Conservation (phyloP, 2,329 filamentous ascomycete species). For the Westerdykella sp. region DNA sequence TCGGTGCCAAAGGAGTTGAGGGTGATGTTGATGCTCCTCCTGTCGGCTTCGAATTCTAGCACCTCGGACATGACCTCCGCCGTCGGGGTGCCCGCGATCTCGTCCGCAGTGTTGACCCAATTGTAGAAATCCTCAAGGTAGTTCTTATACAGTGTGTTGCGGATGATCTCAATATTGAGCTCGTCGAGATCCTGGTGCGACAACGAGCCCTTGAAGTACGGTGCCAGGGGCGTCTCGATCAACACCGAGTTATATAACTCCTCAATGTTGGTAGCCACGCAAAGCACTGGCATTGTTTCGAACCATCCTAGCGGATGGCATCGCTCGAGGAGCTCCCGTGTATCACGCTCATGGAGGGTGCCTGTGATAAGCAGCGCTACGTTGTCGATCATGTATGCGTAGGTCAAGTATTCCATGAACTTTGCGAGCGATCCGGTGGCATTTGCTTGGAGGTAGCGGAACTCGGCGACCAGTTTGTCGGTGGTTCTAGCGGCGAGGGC, state of each 20-base stretch:
- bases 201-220: constrained; percentile 95
- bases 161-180: constrained; percentile 97
- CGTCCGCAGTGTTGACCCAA: constrained; percentile 84
- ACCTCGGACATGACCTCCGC: constrained; percentile 94
- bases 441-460: constrained; percentile 92
- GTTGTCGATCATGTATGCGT: constrained; percentile 99
- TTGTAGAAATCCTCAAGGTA: constrained; percentile 96
- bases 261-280: constrained; percentile 96
- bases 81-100: constrained; percentile 82
- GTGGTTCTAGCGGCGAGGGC: constrained; percentile 91
- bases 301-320: constrained; percentile 98
- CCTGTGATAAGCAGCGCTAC: constrained; percentile 96
- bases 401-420: constrained; percentile 97
- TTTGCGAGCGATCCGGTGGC: constrained; percentile 83
- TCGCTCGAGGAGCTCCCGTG: constrained; percentile 85
- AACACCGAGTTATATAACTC: constrained; percentile 97
- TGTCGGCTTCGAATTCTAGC: constrained; percentile 92
- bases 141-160: constrained; percentile 99
- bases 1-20: constrained; percentile 98
- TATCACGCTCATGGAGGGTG: constrained; percentile 94
- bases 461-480: constrained; percentile 96
- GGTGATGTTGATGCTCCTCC: constrained; percentile 97
- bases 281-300: constrained; percentile 96
- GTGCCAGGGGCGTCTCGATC: constrained; percentile 90
- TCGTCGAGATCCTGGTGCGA: constrained; percentile 97